Conservation (phyloP, 2,329 filamentous ascomycete genomes). For the Ascochyta rabiei region DNA sequence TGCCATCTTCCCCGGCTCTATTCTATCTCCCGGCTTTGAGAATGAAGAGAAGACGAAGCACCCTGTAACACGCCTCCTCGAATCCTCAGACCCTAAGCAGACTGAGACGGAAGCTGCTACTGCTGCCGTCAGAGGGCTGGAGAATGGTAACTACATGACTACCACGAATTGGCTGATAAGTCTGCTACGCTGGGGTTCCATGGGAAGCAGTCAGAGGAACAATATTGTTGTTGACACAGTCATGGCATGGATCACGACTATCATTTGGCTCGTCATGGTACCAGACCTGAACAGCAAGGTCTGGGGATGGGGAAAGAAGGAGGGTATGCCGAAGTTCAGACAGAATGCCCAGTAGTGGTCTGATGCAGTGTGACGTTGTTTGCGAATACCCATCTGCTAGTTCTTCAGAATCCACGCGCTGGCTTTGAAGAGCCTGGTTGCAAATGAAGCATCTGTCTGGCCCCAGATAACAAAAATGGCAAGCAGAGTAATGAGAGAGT, state of each 20-base stretch:
- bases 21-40: constrained; percentile 75
- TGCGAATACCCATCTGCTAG: constrained; percentile 9
- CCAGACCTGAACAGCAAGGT: constrained; percentile 64
- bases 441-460: neutral
- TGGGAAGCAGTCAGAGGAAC: constrained; percentile 61
- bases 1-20: constrained; percentile 83
- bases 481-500: neutral
- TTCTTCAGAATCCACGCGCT: neutral
- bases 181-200: constrained; percentile 68
- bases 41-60: constrained; percentile 82
- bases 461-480: neutral
- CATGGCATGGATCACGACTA: constrained; percentile 58
- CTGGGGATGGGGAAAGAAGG: constrained; percentile 62
- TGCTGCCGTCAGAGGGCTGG: constrained; percentile 72
- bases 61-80: constrained; percentile 75
- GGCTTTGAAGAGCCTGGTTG: neutral
- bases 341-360: constrained; percentile 31
- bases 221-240: constrained; percentile 61
- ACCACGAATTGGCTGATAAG: constrained; percentile 75
- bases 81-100: constrained; percentile 81
- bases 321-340: constrained; percentile 51
- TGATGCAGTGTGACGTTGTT: neutral
- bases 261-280: constrained; percentile 63
- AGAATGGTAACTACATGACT: constrained; percentile 80
- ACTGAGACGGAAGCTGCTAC: constrained; percentile 78